Conservation (phyloP, 2,329 filamentous ascomycete species). For the Diaporthe citriasiana region DNA sequence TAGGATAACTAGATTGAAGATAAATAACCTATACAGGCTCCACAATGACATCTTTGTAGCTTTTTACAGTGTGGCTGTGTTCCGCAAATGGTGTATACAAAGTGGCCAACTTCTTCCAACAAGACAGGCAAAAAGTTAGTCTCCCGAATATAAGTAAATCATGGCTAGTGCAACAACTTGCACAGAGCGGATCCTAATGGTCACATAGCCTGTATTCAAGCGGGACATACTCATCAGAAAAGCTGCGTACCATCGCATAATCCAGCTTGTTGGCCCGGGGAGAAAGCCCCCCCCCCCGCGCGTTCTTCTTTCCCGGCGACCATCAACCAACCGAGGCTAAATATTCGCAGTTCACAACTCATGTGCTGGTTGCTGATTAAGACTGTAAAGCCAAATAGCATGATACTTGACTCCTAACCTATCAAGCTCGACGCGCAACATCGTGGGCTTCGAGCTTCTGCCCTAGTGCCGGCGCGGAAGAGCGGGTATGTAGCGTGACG, state of each 20-base stretch:
- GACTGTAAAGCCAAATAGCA: background rate
- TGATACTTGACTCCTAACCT: background rate
- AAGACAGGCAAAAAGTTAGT: background rate
- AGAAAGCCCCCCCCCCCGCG: background rate
- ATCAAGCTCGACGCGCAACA: background rate
- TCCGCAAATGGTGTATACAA: too few species aligned
- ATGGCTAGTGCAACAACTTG: background rate
- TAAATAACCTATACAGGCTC: too few species aligned
- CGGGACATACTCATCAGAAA: background rate
- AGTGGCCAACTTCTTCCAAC: too few species aligned
- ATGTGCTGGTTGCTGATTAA: slow-evolving; percentile 20
- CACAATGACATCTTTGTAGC: too few species aligned
- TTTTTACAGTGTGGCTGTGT: too few species aligned
- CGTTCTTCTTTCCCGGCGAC: background rate
- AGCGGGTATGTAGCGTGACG: background rate
- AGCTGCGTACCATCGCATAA: background rate
- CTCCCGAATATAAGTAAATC: background rate
- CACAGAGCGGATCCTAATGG: background rate
- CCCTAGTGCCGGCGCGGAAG: slow-evolving; percentile 14
- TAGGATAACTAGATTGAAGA: too few species aligned
- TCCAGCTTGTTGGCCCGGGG: background rate
- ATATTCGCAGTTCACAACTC: too few species aligned
- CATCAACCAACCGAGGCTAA: background rate
- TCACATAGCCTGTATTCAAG: background rate
- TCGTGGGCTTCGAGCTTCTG: background rate